These are phyloP conservation scores for Aspergillus fijiensis DNA, from an alignment of 2,329 filamentous ascomycete genomes.

Conservation along the genomic window DNA sequence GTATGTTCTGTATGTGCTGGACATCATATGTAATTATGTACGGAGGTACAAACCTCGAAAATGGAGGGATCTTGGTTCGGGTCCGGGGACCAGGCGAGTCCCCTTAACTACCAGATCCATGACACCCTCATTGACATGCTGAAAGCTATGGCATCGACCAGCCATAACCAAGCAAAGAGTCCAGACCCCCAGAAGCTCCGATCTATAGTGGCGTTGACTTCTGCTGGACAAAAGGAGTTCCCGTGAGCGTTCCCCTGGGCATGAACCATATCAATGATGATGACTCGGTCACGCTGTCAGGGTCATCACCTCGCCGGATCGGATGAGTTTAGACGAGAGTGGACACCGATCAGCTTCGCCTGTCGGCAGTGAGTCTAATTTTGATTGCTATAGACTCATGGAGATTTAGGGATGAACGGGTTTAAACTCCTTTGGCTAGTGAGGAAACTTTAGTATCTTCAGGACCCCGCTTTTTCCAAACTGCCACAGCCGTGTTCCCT, in stretches of 20 bases:
- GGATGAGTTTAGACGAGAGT: neutral
- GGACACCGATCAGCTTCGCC: neutral
- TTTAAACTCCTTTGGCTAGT: neutral
- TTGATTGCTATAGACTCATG: neutral
- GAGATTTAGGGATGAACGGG: neutral
- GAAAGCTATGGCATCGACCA: neutral
- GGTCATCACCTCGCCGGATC: neutral
- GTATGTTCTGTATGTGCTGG: too few relatives aligned
- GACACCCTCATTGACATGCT: neutral
- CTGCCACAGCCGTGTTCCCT: neutral
- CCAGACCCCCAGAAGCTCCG: neutral
- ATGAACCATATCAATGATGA: neutral
- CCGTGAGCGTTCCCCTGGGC: neutral
- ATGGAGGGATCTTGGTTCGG: neutral
- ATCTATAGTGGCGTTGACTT: neutral
- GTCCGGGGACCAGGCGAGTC: neutral
- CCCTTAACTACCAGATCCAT: neutral
- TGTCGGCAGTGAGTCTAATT: neutral
- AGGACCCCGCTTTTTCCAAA: neutral
- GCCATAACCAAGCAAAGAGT: neutral
- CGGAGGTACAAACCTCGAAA: neutral
- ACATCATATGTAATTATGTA: too few relatives aligned
- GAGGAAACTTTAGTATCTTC: neutral
- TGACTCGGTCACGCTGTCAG: neutral
- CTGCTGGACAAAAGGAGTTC: neutral